Percentiles rank a stretch among this genome's conserved stretches.
Conservation (phyloP, 75 land plant genomes). For the Adiantum capillusveneris region DNA sequence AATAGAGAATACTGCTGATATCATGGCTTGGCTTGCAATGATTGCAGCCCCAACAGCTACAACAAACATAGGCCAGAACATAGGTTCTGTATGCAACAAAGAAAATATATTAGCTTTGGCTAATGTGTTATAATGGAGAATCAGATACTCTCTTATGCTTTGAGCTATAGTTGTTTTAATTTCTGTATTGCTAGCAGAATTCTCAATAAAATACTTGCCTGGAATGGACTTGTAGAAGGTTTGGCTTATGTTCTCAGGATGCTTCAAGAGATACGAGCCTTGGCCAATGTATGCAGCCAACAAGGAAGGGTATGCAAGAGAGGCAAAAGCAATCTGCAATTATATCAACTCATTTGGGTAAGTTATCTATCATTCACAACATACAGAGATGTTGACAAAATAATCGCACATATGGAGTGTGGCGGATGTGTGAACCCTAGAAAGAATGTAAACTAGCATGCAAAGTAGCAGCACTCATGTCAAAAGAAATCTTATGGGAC, state of each 20-base stretch:
- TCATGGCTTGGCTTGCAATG: slow-evolving; percentile 81
- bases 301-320: slow-evolving; percentile 76
- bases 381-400: too few relatives aligned
- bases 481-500: too few relatives aligned
- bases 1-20: too few relatives aligned
- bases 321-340: slow-evolving; percentile 56
- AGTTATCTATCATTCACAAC: not conserved
- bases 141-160: not conserved
- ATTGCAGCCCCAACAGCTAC: slow-evolving; percentile 62
- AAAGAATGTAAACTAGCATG: too few relatives aligned
- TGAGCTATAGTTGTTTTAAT: not conserved
- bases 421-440: too few relatives aligned
- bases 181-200: slow-evolving; percentile 50
- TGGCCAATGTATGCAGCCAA: slow-evolving; percentile 80
- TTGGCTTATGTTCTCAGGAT: too few relatives aligned
- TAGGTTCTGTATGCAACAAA: slow-evolving; percentile 43
- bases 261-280: slow-evolving; percentile 65
- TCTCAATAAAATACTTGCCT: slow-evolving; percentile 62
- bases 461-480: too few relatives aligned
- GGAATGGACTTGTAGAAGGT: too few relatives aligned
- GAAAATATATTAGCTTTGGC: not conserved
- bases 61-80: too few relatives aligned
- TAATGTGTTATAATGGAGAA: not conserved
- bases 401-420: too few relatives aligned
- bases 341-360: not conserved